Evolutionary conservation across 768 basidiomycete species (phyloP).

Genomic region (Russula foetens): DNA sequence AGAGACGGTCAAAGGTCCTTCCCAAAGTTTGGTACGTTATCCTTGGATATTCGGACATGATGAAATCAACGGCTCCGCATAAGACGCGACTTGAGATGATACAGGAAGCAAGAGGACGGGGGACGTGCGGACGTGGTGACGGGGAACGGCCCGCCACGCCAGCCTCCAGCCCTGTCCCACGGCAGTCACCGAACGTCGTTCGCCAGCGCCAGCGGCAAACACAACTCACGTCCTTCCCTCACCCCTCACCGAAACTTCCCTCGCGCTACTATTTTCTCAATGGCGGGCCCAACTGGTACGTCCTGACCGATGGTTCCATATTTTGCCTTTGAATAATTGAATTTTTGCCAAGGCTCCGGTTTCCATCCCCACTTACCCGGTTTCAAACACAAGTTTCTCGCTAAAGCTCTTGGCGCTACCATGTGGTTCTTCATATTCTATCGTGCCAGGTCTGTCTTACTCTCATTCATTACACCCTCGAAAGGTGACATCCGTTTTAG

Average conservation of each 20-base stretch:
- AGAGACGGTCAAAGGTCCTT: constrained; percentile 44
- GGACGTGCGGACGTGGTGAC: too few species aligned
- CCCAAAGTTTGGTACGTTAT: constrained; percentile 14
- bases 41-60: constrained; percentile 4
- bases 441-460: constrained; percentile 65
- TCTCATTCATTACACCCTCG: neutral
- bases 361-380: constrained; percentile 87
- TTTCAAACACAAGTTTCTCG: constrained; percentile 64
- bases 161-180: neutral
- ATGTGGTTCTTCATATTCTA: constrained; percentile 99
- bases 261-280: neutral
- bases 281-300: constrained; percentile 18
- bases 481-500: constrained; percentile 17
- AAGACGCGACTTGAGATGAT: neutral
- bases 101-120: neutral
- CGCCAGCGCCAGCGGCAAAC: neutral
- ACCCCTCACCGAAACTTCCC: too few species aligned
- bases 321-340: neutral
- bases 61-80: neutral
- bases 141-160: too few species aligned
- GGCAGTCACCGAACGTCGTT: constrained; percentile 3
- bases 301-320: neutral
- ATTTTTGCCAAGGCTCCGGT: constrained; percentile 45
- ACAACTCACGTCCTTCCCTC: neutral
- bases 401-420: constrained; percentile 79